These are phyloP conservation scores for Penicillium sp. DNA, from an alignment of 2,329 filamentous ascomycete species.

Conservation along the genomic window DNA sequence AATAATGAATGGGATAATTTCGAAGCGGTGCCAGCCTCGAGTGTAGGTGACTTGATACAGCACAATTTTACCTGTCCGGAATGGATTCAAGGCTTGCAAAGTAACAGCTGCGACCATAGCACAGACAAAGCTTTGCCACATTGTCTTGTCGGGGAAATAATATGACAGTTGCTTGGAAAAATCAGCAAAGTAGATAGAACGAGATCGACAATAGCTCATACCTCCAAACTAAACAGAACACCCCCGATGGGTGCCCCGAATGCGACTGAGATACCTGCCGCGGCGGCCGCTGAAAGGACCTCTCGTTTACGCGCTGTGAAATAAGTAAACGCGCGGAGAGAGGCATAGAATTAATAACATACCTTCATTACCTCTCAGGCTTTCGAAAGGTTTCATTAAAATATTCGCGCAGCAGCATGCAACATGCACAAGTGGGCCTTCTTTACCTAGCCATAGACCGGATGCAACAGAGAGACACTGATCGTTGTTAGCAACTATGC, in stretches of 20 bases:
- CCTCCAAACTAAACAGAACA: conserved; percentile 91
- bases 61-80: conserved; percentile 91
- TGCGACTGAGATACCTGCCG: conserved; percentile 87
- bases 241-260: conserved; percentile 93
- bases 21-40: conserved; percentile 89
- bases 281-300: conserved; percentile 85
- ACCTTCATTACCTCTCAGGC: conserved; percentile 85
- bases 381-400: conserved; percentile 83
- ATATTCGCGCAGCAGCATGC: conserved; percentile 94
- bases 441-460: conserved; percentile 94
- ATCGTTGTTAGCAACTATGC: conserved; percentile 17
- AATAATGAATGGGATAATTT: conserved; percentile 81
- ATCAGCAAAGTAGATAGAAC: conserved; percentile 12
- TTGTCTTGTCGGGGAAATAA: conserved; percentile 98
- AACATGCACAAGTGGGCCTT: conserved; percentile 92
- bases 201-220: conserved; percentile 30
- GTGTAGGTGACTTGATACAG: conserved; percentile 94
- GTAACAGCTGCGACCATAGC: conserved; percentile 98
- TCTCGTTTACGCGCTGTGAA: conserved; percentile 80
- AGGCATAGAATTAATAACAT: conserved; percentile 16
- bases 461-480: conserved; percentile 88
- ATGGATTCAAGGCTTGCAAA: conserved; percentile 88
- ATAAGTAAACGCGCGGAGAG: conserved; percentile 11
- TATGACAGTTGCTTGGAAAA: conserved; percentile 79
- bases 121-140: conserved; percentile 99